phyloP scores from a whole-genome alignment of 208 protist species.

The Trypanosomatidae sp. region DNA sequence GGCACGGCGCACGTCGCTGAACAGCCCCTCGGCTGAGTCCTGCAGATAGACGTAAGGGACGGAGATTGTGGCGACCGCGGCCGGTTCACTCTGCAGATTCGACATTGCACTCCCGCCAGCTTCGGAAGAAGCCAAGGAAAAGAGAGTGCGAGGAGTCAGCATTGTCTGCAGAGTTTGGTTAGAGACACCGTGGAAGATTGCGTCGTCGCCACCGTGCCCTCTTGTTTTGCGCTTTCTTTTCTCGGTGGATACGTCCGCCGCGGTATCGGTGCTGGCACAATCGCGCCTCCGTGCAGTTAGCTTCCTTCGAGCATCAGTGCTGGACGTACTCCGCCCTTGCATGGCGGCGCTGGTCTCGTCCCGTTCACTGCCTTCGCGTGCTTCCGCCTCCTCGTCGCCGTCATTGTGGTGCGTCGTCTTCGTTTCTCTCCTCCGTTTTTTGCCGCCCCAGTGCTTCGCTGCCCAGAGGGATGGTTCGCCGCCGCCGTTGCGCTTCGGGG shows the following conservation, averaged over 20 bases:
- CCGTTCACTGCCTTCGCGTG: neutral
- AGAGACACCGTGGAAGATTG: neutral
- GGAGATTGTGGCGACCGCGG: constrained; percentile 15
- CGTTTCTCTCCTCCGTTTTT: constrained; percentile 21
- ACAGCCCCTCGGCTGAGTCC: constrained; percentile 37
- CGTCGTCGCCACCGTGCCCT: neutral
- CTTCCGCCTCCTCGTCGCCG: constrained; percentile 2
- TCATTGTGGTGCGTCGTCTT: neutral
- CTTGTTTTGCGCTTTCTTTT: constrained; percentile 10
- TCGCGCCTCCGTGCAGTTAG: constrained; percentile 12
- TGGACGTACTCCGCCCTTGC: neutral
- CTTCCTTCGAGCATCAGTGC: constrained; percentile 1
- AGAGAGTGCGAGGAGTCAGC: constrained; percentile 36
- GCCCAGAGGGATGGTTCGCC: constrained; percentile 3
- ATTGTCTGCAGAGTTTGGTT: neutral
- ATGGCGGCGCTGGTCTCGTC: neutral
- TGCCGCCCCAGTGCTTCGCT: constrained; percentile 15
- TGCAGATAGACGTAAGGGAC: constrained; percentile 43
- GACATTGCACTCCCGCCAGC: constrained; percentile 1
- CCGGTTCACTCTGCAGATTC: constrained; percentile 12
- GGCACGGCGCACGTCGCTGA: constrained; percentile 41
- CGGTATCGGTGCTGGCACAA: neutral
- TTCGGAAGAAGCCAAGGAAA: constrained; percentile 32
- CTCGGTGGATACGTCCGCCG: neutral
- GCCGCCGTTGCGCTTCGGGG: constrained; percentile 14